Conservation (phyloP, 805 yeast species). For the Lachancea quebecensis region DNA sequence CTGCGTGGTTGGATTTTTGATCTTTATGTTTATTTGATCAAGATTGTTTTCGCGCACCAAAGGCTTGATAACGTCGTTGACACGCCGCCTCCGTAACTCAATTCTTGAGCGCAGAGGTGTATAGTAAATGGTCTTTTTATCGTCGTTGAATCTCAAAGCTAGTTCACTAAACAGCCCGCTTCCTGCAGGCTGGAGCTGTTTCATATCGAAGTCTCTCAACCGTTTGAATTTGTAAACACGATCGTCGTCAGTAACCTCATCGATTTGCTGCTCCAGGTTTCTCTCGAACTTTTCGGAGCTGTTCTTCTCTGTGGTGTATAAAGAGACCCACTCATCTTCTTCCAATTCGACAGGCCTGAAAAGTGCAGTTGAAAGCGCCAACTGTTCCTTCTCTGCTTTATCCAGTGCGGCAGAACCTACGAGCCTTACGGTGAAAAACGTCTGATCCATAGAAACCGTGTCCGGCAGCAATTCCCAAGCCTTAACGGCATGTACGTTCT, state of each 20-base stretch:
- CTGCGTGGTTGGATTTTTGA: slow-evolving; percentile 57
- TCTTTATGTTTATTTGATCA: slow-evolving; percentile 46
- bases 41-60: slow-evolving; percentile 47
- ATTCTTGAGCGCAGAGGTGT: slow-evolving; percentile 72
- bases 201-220: slow-evolving; percentile 75
- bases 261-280: slow-evolving; percentile 34
- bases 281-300: slow-evolving; percentile 36
- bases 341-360: slow-evolving; percentile 68
- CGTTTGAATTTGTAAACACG: slow-evolving; percentile 52
- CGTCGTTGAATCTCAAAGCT: slow-evolving; percentile 52
- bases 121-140: slow-evolving; percentile 57
- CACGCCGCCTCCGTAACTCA: slow-evolving; percentile 79
- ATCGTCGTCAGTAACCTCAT: slow-evolving; percentile 38
- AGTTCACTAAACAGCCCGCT: slow-evolving; percentile 42
- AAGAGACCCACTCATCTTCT: slow-evolving; percentile 71
- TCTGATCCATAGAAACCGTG: slow-evolving; percentile 81
- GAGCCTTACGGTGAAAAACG: slow-evolving; percentile 57
- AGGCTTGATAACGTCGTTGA: slow-evolving; percentile 37
- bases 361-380: slow-evolving; percentile 49
- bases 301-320: slow-evolving; percentile 45
- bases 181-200: slow-evolving; percentile 34
- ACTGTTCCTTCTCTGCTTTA: slow-evolving; percentile 28
- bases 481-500: slow-evolving; percentile 61
- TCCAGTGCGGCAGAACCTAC: slow-evolving; percentile 43
- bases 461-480: slow-evolving; percentile 86